Base-by-base conservation (phyloP, 208 protist genomes). In the Leishmania major region DNA sequence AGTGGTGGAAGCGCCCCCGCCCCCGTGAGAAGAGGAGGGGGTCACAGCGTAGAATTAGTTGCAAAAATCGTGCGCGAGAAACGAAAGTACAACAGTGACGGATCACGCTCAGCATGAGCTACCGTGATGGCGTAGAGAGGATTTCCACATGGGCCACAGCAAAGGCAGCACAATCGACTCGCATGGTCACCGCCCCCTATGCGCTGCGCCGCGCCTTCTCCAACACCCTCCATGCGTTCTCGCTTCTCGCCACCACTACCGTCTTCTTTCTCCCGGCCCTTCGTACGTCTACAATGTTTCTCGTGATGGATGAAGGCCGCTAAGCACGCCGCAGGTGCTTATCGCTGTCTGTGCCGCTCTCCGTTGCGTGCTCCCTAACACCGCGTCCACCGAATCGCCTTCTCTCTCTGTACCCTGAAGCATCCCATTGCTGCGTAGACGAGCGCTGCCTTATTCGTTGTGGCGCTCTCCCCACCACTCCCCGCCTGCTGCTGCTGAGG, bases 1-100 rank as follows among this genome's bases (percentile, higher is more conserved):
- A 2, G 37, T 51, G 8, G 57, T 79, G 8, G 83, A 80, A n/a
- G 78, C 51, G 66, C 73, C 78, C 25, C 28, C 75, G 1, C 80
- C 81, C 25, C n/a, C 55, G 1, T 85, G 75, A 75, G 57, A 40
- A 75, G 57, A 55, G 55, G 53, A 49, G 17, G 22, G 37, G 22
- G 45, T 28, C 3, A 22, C 40, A 40, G 25, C 37, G 15, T 7
- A 55, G 47, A 37, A 35, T 7, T 15, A 22, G 43, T 73, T 10
- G 22, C 19, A 49, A 31, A 13, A 4, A 31, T 40, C 10, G 40
- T 8, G 40, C 25, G 13, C 25, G 19, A 25, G 51, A 10, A 62
- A 59, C 8, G n/a, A 25, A 57, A 25, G 53, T 0, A 47, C 40
- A 31, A 35, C 28, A 31, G 28, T 35, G 59, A 64, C 22, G 8